Base-by-base conservation (phyloP, 495 filamentous ascomycete genomes). In the Neurospora terricola region DNA sequence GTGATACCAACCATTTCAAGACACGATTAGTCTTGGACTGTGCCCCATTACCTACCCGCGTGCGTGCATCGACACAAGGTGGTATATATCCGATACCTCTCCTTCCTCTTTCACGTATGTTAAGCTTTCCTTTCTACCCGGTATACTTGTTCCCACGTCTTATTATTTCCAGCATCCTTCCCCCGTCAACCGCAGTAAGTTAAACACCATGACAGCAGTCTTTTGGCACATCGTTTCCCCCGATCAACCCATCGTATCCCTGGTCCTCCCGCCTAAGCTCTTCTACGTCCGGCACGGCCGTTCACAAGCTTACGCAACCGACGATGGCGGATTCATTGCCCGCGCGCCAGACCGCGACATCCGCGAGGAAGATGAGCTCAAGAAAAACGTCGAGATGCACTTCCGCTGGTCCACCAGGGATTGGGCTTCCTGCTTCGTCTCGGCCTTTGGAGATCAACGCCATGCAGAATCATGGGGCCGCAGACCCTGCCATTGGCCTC, bases 401-500 rank as follows among this genome's bases (percentile, higher is more conserved):
- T 30, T 59, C 3, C 2, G 1, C 11, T 59, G 48, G 48, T 0
- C 0, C 23, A 59, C 1, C 2, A 0, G 11, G 23, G 54, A 0
- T 0, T 54, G 45, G 45, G 54, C 1, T 0, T 62, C 54, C 1
- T 62, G 23, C 23, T 62, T 62, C 5, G 1, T 62, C 5, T 62
- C 23, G 0, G 54, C 2, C 11, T 62, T 62, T 30, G 23, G 23
- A 0, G 54, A 62, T 30, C 11, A 62, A 30, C 2, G 0, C 0
- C 54, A 62, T 0, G 54, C 54, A 2, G 12, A 16, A 34, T 8
- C 0, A 14, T 62, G 54, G 54, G 6, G 21, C n/a, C n/a, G n/a
- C 4, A 3, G 2, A 59, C 10, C 1, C 0, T 14, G 11, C 3
- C 10, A 0, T 2, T 0, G n/a, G n/a, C 0, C 3, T 2, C 45